phyloP scores from a whole-genome alignment of 495 filamentous ascomycete genomes.

The Lichina pygmaea region DNA sequence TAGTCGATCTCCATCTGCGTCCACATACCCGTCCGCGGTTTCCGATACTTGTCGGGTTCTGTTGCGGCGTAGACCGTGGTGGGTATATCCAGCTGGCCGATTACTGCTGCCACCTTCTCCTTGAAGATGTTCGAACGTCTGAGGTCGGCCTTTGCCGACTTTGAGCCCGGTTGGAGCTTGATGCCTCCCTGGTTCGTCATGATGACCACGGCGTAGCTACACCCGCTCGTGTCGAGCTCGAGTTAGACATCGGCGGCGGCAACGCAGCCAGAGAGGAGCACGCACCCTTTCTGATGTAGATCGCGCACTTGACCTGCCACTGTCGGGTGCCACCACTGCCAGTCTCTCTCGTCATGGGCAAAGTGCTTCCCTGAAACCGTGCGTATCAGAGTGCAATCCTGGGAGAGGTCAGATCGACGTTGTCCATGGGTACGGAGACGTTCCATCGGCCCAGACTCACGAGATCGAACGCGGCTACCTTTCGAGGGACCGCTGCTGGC shows the following conservation, averaged over 20 bases:
- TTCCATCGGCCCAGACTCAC: constrained; percentile 18
- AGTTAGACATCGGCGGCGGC: background rate
- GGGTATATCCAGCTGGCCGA: constrained; percentile 49
- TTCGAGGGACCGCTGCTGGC: constrained; percentile 11
- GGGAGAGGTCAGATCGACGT: constrained; percentile 1
- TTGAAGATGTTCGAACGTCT: constrained; percentile 53
- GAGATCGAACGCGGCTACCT: constrained; percentile 78
- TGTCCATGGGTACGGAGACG: background rate
- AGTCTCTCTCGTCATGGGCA: constrained; percentile 41
- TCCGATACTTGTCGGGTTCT: constrained; percentile 50
- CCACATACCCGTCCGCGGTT: constrained; percentile 84
- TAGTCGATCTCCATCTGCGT: constrained; percentile 48
- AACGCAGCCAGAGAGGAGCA: background rate
- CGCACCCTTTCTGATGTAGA: constrained; percentile 45
- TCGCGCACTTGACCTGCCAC: constrained; percentile 38
- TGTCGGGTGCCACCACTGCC: constrained; percentile 75
- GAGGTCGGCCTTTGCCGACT: constrained; percentile 33
- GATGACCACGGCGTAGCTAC: constrained; percentile 49
- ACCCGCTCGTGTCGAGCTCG: constrained; percentile 4
- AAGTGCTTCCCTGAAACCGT: constrained; percentile 62
- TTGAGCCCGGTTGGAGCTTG: constrained; percentile 41
- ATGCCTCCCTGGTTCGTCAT: constrained; percentile 76
- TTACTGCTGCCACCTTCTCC: constrained; percentile 37
- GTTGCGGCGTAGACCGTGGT: constrained; percentile 68
- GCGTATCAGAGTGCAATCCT: constrained; percentile 74